These are phyloP conservation scores for Inga laurina DNA, from an alignment of 306 rosid genomes.

Conservation along the genomic window DNA sequence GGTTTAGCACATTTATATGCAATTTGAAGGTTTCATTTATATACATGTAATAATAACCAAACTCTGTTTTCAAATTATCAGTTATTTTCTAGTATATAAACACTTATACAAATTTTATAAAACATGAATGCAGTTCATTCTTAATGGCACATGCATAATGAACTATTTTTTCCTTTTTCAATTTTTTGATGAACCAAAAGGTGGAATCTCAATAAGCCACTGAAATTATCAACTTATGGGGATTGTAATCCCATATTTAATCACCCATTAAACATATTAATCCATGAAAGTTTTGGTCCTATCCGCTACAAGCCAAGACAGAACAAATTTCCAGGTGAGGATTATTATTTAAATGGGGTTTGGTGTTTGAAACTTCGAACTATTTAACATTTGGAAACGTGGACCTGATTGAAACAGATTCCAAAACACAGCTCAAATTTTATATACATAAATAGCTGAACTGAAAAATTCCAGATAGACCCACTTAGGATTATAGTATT, in stretches of 20 bases:
- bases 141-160: slow-evolving; percentile 15
- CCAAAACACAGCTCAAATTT: slow-evolving; percentile 52
- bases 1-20: not conserved
- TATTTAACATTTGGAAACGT: slow-evolving; percentile 65
- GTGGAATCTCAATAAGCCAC: slow-evolving; percentile 69
- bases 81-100: not conserved
- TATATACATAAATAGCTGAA: slow-evolving; percentile 25
- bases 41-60: not conserved
- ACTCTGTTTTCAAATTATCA: not conserved
- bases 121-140: not conserved
- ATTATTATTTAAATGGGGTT: slow-evolving; percentile 28
- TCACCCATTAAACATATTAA: slow-evolving; percentile 40
- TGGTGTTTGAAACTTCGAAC: slow-evolving; percentile 55
- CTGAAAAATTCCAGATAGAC: slow-evolving; percentile 39
- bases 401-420: slow-evolving; percentile 58
- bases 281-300: slow-evolving; percentile 43
- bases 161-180: not conserved
- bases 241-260: slow-evolving; percentile 45
- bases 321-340: slow-evolving; percentile 49
- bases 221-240: slow-evolving; percentile 43
- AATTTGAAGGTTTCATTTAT: not conserved
- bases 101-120: not conserved
- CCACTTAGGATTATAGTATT: slow-evolving; percentile 44
- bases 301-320: slow-evolving; percentile 49
- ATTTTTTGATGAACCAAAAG: slow-evolving; percentile 41